Evolutionary conservation across 768 basidiomycete species (phyloP), one percentile per base, ranked within the genome.

Genomic region (Russula ochroleuca): DNA sequence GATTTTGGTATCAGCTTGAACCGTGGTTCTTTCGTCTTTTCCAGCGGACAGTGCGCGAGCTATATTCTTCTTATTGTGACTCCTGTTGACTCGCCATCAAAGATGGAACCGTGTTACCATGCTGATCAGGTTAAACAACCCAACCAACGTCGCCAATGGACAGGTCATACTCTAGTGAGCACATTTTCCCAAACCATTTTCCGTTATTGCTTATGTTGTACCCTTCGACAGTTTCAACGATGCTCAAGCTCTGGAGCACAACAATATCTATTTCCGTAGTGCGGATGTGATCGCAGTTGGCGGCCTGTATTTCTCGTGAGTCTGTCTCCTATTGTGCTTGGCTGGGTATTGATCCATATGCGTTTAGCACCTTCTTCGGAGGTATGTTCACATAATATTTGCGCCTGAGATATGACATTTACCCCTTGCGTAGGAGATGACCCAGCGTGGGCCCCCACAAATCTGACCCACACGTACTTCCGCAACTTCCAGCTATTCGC

Each of bases 301-400:
- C 38, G 91, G 92, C 9, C 73, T 93, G 53, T 92, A 83, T 75
- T 89, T 94, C 74, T 92, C 91, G 84, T 62, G 8, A 59, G 31
- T 66, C n/a, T 54, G 10, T 51, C 25, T 37, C 14, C 33, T 25
- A 37, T 35, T 28, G 38, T 13, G 23, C 31, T 53, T 13, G 31
- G 3, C 23, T 40, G 57, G 2, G 41, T 53, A 8, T 15, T 64
- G 49, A 35, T 33, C 51, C 15, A 4, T 13, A 43, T 53, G 6
- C 52, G 10, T 10, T n/a, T 64, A 88, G 88, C 38, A 91, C 89
- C 23, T 92, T 93, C 77, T 93, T 92, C 70, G 91, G 90, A 74
- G 92, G 88, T 77, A 66, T 72, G 63, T 63, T 33, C 57, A 35
- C 28, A 35, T 17, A 28, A 21, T 57, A 33, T 41, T 23, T 14